A percentile compares a stretch with the other conserved stretches of the same genome.
These are phyloP conservation scores for Trifolium dubium DNA, from an alignment of 306 rosid genomes.

Conservation along the genomic window DNA sequence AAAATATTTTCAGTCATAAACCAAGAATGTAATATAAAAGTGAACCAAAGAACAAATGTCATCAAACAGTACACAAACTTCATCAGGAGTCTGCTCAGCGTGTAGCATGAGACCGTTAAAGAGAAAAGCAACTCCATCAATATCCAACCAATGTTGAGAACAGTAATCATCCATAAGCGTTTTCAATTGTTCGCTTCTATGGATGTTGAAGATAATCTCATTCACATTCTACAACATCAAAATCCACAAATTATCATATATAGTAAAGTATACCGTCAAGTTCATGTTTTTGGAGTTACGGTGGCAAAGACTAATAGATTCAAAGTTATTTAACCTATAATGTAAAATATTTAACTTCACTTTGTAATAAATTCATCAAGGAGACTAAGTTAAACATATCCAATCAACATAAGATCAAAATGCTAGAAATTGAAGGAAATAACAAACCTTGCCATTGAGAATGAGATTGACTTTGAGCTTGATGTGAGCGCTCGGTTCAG, in stretches of 20 bases:
- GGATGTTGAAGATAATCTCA: constrained; percentile 71
- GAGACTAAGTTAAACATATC: no score
- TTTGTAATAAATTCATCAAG: no score
- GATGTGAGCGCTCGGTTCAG: background rate
- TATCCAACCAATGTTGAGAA: constrained; percentile 66
- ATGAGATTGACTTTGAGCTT: background rate
- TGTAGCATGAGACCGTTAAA: constrained; percentile 71
- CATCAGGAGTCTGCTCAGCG: constrained; percentile 50
- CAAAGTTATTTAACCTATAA: no score
- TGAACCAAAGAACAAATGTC: background rate
- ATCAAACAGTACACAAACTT: constrained; percentile 42
- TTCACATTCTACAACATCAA: constrained; percentile 59
- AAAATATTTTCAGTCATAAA: no score
- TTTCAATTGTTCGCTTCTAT: constrained; percentile 67
- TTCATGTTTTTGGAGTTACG: no score
- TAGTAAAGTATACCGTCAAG: background rate
- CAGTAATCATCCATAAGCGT: constrained; percentile 76
- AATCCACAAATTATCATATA: background rate
- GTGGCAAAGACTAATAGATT: no score
- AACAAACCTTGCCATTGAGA: background rate
- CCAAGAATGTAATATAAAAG: no score
- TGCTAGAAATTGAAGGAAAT: no score
- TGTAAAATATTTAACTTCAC: no score
- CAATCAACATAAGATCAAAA: no score
- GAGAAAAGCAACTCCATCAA: constrained; percentile 66